Evolutionary conservation across 352 stramenopile species (phyloP), one percentile per base, ranked within the genome.

Genomic region (Globisporangium cystogenes): DNA sequence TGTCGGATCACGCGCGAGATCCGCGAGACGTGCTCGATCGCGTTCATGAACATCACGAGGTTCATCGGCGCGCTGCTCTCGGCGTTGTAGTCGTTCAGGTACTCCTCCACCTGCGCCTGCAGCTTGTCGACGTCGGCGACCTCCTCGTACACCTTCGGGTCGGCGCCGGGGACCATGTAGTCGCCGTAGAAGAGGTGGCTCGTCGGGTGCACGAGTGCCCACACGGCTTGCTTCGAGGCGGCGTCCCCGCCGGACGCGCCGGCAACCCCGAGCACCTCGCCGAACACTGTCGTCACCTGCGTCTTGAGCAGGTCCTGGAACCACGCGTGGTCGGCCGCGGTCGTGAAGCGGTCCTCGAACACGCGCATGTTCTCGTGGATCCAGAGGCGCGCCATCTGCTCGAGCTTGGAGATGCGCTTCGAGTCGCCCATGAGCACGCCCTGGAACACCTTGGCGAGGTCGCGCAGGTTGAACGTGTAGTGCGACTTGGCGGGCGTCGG

Each of bases 71-170:
- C 67, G 31, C 75, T 94, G 52, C 80, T 93, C 36, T 94, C 85
- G 3, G 81, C 82, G 55, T 96, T 96, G 65, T 93, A 96, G 60
- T 96, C 86, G 44, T 80, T 89, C 23, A 96, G 48, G 36, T 94
- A 93, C 51, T 96, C 85, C 47, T 95, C 80, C 8, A 96, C 72
- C 57, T 90, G 74, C 0, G 67, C 50, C 57, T 90, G 77, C 1
- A 94, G 65, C 51, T 88, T 91, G 3, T 93, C 80, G 20, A 96
- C 71, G 54, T 96, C 89, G 3, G 77, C 59, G 15, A 96, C 87
- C 50, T 98, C 89, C 52, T 97, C 91, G 57, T 98, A 98, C 5
- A 94, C 60, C 40, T 89, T 93, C 4, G 90, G 88, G 21, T 97
- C 88, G 4, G 87, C 89, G 5, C 90, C 91, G 16, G 88, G 87